Evolutionary conservation across 2,329 filamentous ascomycete genomes (phyloP), one percentile per base, ranked within the genome.

Genomic region (Diaporthe nobilis): DNA sequence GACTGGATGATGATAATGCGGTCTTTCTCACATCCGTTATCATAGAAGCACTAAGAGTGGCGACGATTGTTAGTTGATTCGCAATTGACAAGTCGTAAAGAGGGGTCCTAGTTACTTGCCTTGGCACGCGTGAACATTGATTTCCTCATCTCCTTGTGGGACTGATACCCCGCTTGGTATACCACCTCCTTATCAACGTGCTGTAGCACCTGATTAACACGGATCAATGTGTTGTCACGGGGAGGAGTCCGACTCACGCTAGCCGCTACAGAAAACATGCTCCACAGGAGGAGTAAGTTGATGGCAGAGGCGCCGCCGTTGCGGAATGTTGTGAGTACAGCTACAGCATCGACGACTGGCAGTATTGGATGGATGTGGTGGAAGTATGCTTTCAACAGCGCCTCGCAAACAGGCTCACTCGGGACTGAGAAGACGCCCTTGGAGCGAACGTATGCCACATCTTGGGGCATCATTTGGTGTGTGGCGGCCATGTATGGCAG

Each of bases 131-230:
- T 53, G 51, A 53, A 53, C 51, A 53, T 53, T 20, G 51, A 53
- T 28, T 53, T 53, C 51, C 51, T 53, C 51, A 53, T 53, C 17
- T 53, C 51, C n/a, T 53, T 53, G 51, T 53, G 51, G 25, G 51
- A 53, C 25, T 53, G 51, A 28, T 53, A 53, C 51, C 51, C 51
- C 22, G 51, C 51, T 53, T 53, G 51, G 51, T 53, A 53, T 15
- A 53, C 51, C 12, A 53, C 51, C n/a, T 53, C 51, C 51, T 53
- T 53, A 17, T 53, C 51, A 12, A 53, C 51, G n/a, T 53, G 51
- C 51, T 53, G 51, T 53, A 53, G 25, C 51, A 25, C n/a, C 51
- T 28, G 51, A 53, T 53, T 53, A 53, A 28, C 22, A 53, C 17
- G 12, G n/a, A 28, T 31, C 31, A 31, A 28, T 17, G 25, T 25